phyloP scores from a whole-genome alignment of 345 rosid species.

The Angophora floribunda region DNA sequence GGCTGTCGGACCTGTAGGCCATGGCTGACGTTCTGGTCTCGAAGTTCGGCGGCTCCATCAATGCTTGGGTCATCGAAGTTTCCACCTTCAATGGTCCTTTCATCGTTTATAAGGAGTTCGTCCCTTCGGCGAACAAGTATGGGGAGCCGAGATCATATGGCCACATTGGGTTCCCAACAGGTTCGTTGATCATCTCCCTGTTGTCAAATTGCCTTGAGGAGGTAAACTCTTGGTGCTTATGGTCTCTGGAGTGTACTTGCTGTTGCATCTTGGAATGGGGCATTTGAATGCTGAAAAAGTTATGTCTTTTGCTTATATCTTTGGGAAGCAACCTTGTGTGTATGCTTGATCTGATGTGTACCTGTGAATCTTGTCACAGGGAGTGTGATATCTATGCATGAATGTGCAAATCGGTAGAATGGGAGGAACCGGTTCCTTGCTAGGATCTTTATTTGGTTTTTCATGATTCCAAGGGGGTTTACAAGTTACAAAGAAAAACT shows the following conservation, averaged over 20 bases:
- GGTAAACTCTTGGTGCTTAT: conserved; percentile 7
- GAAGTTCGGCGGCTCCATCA: conserved; percentile 51
- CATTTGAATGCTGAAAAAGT: background rate
- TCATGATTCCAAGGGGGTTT: background rate
- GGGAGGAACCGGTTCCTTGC: background rate
- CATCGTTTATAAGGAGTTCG: conserved; percentile 61
- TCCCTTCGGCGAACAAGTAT: conserved; percentile 41
- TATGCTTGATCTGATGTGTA: background rate
- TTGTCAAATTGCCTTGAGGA: conserved; percentile 46
- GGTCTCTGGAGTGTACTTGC: background rate
- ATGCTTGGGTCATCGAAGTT: conserved; percentile 77
- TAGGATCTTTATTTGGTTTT: background rate
- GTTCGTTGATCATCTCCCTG: conserved; percentile 47
- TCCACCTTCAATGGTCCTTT: conserved; percentile 60
- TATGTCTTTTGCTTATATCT: background rate
- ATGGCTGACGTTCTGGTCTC: conserved; percentile 67
- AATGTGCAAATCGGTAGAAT: no score
- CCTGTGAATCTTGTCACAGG: background rate
- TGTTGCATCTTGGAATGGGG: background rate
- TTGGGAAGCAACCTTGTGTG: background rate
- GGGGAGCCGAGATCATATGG: conserved; percentile 64
- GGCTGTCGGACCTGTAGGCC: conserved; percentile 47
- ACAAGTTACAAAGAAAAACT: background rate
- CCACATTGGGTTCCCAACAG: conserved; percentile 54
- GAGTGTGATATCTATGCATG: background rate